A percentile compares a stretch with the other conserved stretches of the same genome.
These are phyloP conservation scores for Mallotus japonicus DNA, from an alignment of 441 rosid genomes.

Conservation along the genomic window DNA sequence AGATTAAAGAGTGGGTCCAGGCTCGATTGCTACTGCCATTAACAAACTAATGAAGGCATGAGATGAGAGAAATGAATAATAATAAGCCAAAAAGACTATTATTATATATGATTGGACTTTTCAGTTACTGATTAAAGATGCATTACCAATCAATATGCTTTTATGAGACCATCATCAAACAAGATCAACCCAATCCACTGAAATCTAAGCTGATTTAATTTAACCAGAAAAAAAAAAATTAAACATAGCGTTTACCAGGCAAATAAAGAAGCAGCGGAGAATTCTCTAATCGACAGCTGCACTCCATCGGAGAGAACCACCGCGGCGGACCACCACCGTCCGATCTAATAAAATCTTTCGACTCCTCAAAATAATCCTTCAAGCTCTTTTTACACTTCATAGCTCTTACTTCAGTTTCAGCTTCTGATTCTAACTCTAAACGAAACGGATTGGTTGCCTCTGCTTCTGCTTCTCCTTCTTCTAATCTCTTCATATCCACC, in stretches of 20 bases:
- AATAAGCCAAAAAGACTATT: no score
- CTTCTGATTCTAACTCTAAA: conserved; percentile 4
- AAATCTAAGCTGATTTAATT: background rate
- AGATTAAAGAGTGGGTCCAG: no score
- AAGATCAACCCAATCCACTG: no score
- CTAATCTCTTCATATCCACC: background rate
- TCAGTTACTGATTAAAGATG: background rate
- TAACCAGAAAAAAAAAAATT: background rate
- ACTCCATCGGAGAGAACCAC: conserved; percentile 82
- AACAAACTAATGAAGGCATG: no score
- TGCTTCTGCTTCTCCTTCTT: conserved; percentile 2
- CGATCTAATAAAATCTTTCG: conserved; percentile 37
- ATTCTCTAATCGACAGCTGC: conserved; percentile 40
- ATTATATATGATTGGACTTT: background rate
- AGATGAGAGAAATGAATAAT: no score
- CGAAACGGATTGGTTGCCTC: background rate
- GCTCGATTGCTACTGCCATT: no score
- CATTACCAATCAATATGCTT: no score
- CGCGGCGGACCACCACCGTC: conserved; percentile 56
- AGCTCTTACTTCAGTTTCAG: conserved; percentile 9
- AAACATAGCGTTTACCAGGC: conserved; percentile 40
- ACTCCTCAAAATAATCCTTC: conserved; percentile 49
- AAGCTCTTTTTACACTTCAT: conserved; percentile 33
- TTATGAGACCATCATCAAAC: no score
- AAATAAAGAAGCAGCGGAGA: conserved; percentile 73